Evolutionary conservation across 352 stramenopile genomes (phyloP).

Genomic region (Phytophthora chlamydospora): DNA sequence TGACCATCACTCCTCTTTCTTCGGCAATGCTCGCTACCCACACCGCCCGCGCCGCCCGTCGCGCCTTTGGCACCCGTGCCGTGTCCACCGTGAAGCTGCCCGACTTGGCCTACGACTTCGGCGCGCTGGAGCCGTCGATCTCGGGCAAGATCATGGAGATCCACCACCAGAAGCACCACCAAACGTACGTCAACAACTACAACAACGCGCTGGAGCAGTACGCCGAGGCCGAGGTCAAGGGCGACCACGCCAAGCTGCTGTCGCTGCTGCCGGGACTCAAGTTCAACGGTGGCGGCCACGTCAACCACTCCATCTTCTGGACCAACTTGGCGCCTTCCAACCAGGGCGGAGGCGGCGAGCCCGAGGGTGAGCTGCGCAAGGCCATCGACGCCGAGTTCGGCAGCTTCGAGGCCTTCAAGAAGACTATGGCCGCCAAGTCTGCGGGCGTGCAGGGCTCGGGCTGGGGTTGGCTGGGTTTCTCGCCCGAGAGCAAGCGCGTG

Average conservation of each 20-base stretch:
- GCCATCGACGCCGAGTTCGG: slow-evolving; percentile 94
- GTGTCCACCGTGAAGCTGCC: slow-evolving; percentile 82
- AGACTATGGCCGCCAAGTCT: slow-evolving; percentile 86
- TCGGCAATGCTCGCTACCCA: slow-evolving; percentile 32
- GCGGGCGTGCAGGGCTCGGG: slow-evolving; percentile 96
- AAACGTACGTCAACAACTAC: slow-evolving; percentile 97
- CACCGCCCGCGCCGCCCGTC: slow-evolving; percentile 16
- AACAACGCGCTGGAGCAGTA: slow-evolving; percentile 95
- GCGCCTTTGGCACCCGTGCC: slow-evolving; percentile 36
- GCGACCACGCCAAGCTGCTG: slow-evolving; percentile 93
- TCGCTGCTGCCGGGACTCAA: slow-evolving; percentile 92
- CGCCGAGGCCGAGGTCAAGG: slow-evolving; percentile 85
- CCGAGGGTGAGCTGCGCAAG: slow-evolving; percentile 82
- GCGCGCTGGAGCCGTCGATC: slow-evolving; percentile 88
- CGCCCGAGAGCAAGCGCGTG: slow-evolving; percentile 85
- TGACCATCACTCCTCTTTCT: neutral
- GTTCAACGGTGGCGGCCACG: slow-evolving; percentile 98
- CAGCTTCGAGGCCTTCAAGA: slow-evolving; percentile 93
- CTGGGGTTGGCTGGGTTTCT: slow-evolving; percentile 98
- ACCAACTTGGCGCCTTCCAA: slow-evolving; percentile 92
- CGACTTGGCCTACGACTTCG: slow-evolving; percentile 89
- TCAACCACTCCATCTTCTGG: slow-evolving; percentile 99
- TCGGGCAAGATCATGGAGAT: slow-evolving; percentile 93
- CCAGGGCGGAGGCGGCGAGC: slow-evolving; percentile 81
- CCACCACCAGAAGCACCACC: slow-evolving; percentile 98